A percentile compares a stretch with the other conserved stretches of the same genome.
These are phyloP conservation scores for Penicillium canariense DNA, from an alignment of 495 filamentous ascomycete species.

Conservation along the genomic window DNA sequence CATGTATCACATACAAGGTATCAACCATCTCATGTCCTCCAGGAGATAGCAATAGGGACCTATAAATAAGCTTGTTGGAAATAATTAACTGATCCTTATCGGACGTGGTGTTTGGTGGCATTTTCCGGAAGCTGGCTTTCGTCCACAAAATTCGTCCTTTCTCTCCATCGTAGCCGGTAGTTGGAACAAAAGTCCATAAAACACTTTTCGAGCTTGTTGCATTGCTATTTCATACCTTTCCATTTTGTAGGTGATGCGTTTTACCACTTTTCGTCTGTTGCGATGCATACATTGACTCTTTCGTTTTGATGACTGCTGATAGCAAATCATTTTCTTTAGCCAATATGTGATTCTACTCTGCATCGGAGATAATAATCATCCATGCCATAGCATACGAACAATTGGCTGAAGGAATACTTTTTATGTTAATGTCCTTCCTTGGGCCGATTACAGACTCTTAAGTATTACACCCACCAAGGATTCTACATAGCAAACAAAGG, in stretches of 20 bases:
- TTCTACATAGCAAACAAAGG: background rate
- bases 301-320: constrained; percentile 4
- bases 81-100: background rate
- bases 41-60: background rate
- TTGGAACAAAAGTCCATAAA: constrained; percentile 1
- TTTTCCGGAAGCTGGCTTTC: too few relatives aligned
- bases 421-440: too few relatives aligned
- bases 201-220: background rate
- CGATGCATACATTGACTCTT: constrained; percentile 1
- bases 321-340: constrained; percentile 2
- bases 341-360: background rate
- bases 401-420: too few relatives aligned
- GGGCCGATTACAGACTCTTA: too few relatives aligned
- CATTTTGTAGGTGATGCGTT: constrained; percentile 4
- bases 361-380: constrained; percentile 3
- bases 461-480: background rate
- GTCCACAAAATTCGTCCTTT: background rate
- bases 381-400: too few relatives aligned
- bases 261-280: background rate
- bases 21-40: too few relatives aligned
- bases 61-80: background rate
- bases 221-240: constrained; percentile 4
- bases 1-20: too few relatives aligned
- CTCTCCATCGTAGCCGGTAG: background rate
- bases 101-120: background rate